Conservation (phyloP, 164 flowering plant genomes). For the Dillenia turbinata region DNA sequence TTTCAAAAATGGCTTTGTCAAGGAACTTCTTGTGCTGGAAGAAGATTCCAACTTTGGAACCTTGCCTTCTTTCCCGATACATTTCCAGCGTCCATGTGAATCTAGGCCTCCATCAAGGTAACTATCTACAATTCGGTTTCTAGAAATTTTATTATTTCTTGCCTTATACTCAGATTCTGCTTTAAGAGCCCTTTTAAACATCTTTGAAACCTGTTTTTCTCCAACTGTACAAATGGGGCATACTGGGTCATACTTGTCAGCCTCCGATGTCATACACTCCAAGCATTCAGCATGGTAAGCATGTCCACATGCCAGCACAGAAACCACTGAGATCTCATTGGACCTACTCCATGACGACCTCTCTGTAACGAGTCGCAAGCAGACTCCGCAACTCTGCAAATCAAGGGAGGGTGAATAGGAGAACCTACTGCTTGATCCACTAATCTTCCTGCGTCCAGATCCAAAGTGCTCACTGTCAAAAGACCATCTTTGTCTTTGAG, state of each 20-base stretch:
- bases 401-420: constrained; percentile 58
- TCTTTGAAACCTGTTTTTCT: constrained; percentile 48
- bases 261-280: constrained; percentile 64
- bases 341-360: constrained; percentile 49
- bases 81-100: constrained; percentile 25
- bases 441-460: constrained; percentile 39
- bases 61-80: constrained; percentile 29
- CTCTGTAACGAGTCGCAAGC: constrained; percentile 65
- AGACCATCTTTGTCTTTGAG: constrained; percentile 84
- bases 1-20: constrained; percentile 61
- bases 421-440: constrained; percentile 48
- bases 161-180: constrained; percentile 52
- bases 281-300: constrained; percentile 86
- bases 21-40: constrained; percentile 50
- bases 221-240: constrained; percentile 79
- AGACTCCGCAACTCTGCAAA: constrained; percentile 60
- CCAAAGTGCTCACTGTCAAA: constrained; percentile 69
- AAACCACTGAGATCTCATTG: constrained; percentile 56
- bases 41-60: constrained; percentile 48
- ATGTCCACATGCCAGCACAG: constrained; percentile 89
- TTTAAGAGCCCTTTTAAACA: constrained; percentile 46
- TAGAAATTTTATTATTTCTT: constrained; percentile 42
- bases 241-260: constrained; percentile 61
- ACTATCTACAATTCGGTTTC: constrained; percentile 57
- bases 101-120: constrained; percentile 31